Percentiles rank a stretch among this genome's conserved stretches.
These are phyloP conservation scores for Funneliformis mosseae DNA, from an alignment of 192 early-diverging fungal species.

Conservation along the genomic window DNA sequence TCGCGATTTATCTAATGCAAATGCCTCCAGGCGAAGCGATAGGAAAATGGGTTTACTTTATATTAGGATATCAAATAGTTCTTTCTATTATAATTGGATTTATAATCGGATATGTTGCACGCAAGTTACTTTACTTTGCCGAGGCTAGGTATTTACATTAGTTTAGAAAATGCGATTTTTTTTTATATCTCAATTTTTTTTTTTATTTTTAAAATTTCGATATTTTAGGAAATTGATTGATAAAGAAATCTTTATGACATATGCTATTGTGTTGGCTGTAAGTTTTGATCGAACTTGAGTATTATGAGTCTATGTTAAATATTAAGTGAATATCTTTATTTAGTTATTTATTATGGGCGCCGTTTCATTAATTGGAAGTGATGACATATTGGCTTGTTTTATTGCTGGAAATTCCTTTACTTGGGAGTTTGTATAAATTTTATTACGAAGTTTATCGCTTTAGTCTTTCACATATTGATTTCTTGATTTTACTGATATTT, in stretches of 20 bases:
- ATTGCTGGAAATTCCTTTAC: constrained; percentile 70
- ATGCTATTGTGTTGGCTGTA: constrained; percentile 70
- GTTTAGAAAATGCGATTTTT: background rate
- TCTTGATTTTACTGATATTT: background rate
- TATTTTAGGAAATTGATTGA: constrained; percentile 60
- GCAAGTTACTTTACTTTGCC: constrained; percentile 65
- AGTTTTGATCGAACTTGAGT: background rate
- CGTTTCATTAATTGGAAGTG: constrained; percentile 64
- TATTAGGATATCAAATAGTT: constrained; percentile 75
- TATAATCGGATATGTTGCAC: constrained; percentile 66
- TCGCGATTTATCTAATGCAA: constrained; percentile 72
- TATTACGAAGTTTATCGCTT: background rate
- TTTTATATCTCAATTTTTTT: background rate
- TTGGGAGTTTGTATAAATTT: constrained; percentile 61
- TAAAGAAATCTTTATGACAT: constrained; percentile 74
- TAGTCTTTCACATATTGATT: background rate
- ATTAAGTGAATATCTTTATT: background rate
- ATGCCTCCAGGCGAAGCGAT: constrained; percentile 59
- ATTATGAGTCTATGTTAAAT: background rate
- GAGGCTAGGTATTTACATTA: constrained; percentile 50
- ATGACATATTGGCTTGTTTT: constrained; percentile 69
- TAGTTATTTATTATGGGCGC: constrained; percentile 54
- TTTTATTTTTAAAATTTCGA: background rate
- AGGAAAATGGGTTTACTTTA: constrained; percentile 70
- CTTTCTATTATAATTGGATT: constrained; percentile 71